phyloP scores from a whole-genome alignment of 495 filamentous ascomycete species.

The Talaromyces ruber region DNA sequence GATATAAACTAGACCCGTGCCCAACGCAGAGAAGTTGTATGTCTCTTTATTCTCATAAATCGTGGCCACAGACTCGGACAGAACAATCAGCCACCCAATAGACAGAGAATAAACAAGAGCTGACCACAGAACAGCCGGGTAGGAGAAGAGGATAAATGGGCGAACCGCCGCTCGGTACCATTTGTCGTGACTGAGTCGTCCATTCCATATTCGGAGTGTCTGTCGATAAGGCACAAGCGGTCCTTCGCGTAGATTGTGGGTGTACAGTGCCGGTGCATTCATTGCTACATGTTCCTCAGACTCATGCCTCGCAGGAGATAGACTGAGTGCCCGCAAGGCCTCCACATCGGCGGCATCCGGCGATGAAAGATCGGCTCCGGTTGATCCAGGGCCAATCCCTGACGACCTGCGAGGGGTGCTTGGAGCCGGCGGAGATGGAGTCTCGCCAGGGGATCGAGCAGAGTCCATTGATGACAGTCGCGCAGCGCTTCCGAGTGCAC shows the following conservation, averaged over 20 bases:
- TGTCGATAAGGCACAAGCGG: constrained; percentile 61
- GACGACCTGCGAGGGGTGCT: neutral
- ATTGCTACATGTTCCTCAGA: constrained; percentile 8
- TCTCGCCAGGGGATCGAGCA: neutral
- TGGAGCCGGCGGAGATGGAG: neutral
- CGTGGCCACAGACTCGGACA: constrained; percentile 75
- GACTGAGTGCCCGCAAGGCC: neutral
- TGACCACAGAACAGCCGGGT: constrained; percentile 89
- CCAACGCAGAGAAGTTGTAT: constrained; percentile 74
- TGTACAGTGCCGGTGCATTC: constrained; percentile 40
- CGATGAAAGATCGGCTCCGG: neutral
- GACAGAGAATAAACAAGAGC: constrained; percentile 78
- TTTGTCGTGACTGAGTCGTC: constrained; percentile 64
- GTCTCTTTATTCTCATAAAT: constrained; percentile 58
- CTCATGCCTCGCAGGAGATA: neutral
- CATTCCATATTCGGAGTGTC: constrained; percentile 65
- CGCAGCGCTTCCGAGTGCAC: neutral
- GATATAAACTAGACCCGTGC: constrained; percentile 81
- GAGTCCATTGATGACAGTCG: neutral
- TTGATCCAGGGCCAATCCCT: neutral
- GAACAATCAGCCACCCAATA: constrained; percentile 92
- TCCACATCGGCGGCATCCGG: neutral
- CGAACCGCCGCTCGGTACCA: constrained; percentile 71
- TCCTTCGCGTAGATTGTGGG: constrained; percentile 45
- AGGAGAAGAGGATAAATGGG: constrained; percentile 78